Base-by-base conservation (phyloP, 1,284 basidiomycete genomes). In the Apiotrichum sp. region DNA sequence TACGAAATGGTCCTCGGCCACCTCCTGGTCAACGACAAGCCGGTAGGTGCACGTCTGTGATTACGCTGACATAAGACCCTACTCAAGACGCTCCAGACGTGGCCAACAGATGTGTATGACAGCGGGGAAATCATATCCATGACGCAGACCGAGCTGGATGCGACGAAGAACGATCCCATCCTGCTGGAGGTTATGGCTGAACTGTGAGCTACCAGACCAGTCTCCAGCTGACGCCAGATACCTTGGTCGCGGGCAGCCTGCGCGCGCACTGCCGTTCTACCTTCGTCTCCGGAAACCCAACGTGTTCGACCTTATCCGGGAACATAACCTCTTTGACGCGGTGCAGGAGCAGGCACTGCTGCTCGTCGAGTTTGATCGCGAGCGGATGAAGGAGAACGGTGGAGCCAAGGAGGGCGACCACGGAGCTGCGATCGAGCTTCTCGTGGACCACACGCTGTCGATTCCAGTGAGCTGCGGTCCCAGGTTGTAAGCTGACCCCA, bases 1-100 rank as follows among this genome's bases (percentile, higher is more conserved):
- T 99, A 98, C 74, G 93, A 96, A 73, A 91, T 98, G 88, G 86
- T 98, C 46, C 80, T 98, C 2, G 90, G 86, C 0, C 84, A 97
- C 71, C 89, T 93, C 69, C 77, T 98, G 13, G 80, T 83, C 2
- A 83, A 88, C 56, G 88, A 97, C 71, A 83, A 82, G 66, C 75
- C 82, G 64, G 91, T 88, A 58, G 81, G 69, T 6, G 3, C 10
- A 14, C 34, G 36, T 42, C n/a, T 8, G 13, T 6, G 40, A 49
- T 3, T 33, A 9, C 35, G 2, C 58, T 55, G 32, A 48, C 45
- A 1, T 9, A 47, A 93, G 86, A 81, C 84, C 2, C 78, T 98
- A 10, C 77, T 91, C 9, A 79, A 81, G 62, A 93, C 87, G 1
- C 84, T 98, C 65, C 84, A 84, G 58, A 82, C 85, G 38, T 99